Percentiles rank a stretch among this genome's conserved stretches.
phyloP scores from a whole-genome alignment of 2,329 filamentous ascomycete species.

The Diaporthe amygdali region DNA sequence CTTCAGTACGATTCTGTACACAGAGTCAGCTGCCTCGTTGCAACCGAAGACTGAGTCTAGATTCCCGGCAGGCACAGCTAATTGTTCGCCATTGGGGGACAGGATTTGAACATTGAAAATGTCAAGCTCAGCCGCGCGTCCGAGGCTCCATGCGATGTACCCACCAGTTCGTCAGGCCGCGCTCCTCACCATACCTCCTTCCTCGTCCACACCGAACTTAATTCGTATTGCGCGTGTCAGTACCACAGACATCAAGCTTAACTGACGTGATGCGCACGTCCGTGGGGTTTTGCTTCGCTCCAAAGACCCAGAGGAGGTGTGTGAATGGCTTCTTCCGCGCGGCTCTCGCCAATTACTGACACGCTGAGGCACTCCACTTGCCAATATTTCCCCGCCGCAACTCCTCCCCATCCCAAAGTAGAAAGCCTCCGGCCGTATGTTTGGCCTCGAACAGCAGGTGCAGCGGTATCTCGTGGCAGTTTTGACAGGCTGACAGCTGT shows the following conservation, averaged over 20 bases:
- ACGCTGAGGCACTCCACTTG: background rate
- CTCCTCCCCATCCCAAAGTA: background rate
- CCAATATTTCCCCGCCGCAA: background rate
- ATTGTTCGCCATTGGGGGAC: too few species aligned
- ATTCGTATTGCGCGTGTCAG: conserved; percentile 14
- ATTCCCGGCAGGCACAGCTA: background rate
- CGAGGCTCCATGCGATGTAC: conserved; percentile 2
- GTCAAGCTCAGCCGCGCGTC: conserved; percentile 13
- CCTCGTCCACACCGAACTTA: conserved; percentile 1
- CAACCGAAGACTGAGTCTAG: background rate
- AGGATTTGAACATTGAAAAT: background rate
- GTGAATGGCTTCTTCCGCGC: conserved; percentile 11
- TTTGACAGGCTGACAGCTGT: background rate
- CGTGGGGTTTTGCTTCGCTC: background rate
- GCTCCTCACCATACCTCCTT: background rate
- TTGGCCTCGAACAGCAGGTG: background rate
- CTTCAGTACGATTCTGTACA: conserved; percentile 1
- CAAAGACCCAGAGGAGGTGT: background rate
- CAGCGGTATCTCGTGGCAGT: background rate
- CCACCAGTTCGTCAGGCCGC: conserved; percentile 11
- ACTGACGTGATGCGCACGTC: conserved; percentile 17
- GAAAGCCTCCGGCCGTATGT: background rate
- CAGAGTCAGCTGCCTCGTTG: background rate
- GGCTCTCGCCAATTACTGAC: background rate
- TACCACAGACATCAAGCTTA: conserved; percentile 18